These are phyloP conservation scores for Aegilops speltoides DNA, from an alignment of 176 grass and related monocot genomes.

Conservation along the genomic window DNA sequence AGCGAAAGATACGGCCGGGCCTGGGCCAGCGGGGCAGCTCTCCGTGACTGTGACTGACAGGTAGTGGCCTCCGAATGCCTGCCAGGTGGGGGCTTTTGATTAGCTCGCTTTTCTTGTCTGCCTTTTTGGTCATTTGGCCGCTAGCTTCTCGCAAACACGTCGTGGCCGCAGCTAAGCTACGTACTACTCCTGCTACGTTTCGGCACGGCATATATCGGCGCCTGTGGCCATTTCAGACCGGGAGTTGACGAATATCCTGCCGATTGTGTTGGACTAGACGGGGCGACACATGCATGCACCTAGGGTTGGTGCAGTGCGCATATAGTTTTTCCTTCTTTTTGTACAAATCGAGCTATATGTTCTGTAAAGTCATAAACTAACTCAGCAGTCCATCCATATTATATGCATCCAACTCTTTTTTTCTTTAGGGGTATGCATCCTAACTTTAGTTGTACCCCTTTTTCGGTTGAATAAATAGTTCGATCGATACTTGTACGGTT, in stretches of 20 bases:
- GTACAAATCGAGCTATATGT: background rate
- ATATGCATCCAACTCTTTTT: background rate
- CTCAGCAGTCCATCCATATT: background rate
- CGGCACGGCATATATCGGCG: conserved; percentile 23
- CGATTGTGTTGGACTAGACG: background rate
- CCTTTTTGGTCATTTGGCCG: background rate
- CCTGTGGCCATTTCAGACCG: conserved; percentile 34
- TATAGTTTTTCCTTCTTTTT: background rate
- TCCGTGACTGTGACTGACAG: conserved; percentile 11
- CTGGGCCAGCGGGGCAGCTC: background rate
- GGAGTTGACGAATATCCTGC: conserved; percentile 32
- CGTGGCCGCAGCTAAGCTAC: conserved; percentile 15
- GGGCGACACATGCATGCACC: conserved; percentile 32
- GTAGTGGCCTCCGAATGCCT: background rate
- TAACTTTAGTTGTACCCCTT: background rate
- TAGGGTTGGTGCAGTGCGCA: background rate
- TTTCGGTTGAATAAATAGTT: background rate
- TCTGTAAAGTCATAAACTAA: background rate
- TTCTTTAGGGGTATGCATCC: too few relatives aligned
- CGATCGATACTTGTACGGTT: background rate
- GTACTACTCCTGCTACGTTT: background rate
- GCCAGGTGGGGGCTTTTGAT: background rate
- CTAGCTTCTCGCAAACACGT: background rate
- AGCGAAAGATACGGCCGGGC: conserved; percentile 11
- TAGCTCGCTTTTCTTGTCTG: background rate